Base-by-base conservation (phyloP, 2,329 filamentous ascomycete species). In the Curvularia eragrostidis region DNA sequence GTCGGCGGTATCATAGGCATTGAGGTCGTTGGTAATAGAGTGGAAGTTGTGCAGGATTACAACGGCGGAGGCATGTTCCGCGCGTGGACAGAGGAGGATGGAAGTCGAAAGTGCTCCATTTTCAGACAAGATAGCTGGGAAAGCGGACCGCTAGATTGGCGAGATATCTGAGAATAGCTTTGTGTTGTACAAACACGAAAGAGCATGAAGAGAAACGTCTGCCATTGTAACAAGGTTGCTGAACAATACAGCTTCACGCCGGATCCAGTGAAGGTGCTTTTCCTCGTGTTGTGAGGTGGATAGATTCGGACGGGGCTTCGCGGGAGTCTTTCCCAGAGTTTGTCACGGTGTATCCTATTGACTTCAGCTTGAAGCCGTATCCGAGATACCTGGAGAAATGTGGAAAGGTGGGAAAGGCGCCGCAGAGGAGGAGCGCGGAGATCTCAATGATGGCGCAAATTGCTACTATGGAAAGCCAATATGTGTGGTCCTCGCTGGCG, bases 11-110 rank as follows among this genome's bases (percentile, higher is more conserved):
- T 97, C 48, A 96, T 97, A 67, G 93, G 91, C 0, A 90, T 93
- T 44, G 89, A 93, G 69, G 75, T 85, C 21, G 80, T 80, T 0
- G 76, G 85, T 1, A 78, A 83, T 10, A 67, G 78, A n/a, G 78
- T 80, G 0, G 81, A 84, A 50, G 82, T 96, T 5, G 78, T 93
- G 15, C 89, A 88, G 73, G 90, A 93, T 67, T 93, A 89, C 73
- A 96, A 97, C 72, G 95, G 90, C 66, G 90, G 88, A 4, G 93
- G 93, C 0, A 93, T 97, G 90, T 95, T 93, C 71, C 84, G 92
- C 19, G 91, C 91, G 0, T 94, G 89, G 84, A 79, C 90, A 19
- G 85, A 91, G 61, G 83, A 87, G 3, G 71, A 84, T 1, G 89
- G 87, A 0, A 78, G 79, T 56, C 79, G 82, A 18, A 79, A 82